Base-by-base conservation (phyloP, 352 stramenopile genomes). In the Aphanomyces stellatus region DNA sequence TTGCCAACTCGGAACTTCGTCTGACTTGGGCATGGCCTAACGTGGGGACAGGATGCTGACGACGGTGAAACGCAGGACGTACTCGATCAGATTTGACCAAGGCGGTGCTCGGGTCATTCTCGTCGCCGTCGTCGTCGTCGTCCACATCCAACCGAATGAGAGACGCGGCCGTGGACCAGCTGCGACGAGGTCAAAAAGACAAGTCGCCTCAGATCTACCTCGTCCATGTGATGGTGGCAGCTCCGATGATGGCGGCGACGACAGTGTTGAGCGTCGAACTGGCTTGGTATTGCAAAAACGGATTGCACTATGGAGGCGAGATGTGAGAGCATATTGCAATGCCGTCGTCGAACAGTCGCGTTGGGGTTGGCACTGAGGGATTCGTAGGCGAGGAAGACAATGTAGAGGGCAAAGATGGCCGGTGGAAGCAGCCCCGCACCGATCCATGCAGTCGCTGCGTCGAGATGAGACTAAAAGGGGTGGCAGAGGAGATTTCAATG, bases 361-460 rank as follows among this genome's bases (percentile, higher is more conserved):
- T 87, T 77, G 15, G 83, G 80, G 62, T 92, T 92, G 33, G 81
- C 74, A 59, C 72, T 76, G 17, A 92, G 73, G 2, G 83, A 74
- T 64, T 92, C 78, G 61, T 86, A 92, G 56, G 81, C 89, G 56
- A 92, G 70, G 37, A 87, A 79, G 17, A 88, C 74, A 33, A 87
- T 74, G 57, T 89, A 92, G 27, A 76, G 70, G 11, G 80, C 76
- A 35, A 89, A 75, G 19, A 72, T 72, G 4, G 77, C 70, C 5
- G 83, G 75, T 4, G 83, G 83, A 10, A 92, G 71, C 19, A 92
- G 64, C 2, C 83, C 83, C 6, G 79, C 76, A 40, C 84, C 83
- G 30, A 81, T 72, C 80, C 80, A 88, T 31, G 72, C 70, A 5
- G 77, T 74, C 7, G 87, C 82, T 91, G 22, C 3, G n/a, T n/a